Evolutionary conservation across 148 eudicot species (phyloP), one percentile per base, ranked within the genome.

Genomic region (Heliosperma pusillum): DNA sequence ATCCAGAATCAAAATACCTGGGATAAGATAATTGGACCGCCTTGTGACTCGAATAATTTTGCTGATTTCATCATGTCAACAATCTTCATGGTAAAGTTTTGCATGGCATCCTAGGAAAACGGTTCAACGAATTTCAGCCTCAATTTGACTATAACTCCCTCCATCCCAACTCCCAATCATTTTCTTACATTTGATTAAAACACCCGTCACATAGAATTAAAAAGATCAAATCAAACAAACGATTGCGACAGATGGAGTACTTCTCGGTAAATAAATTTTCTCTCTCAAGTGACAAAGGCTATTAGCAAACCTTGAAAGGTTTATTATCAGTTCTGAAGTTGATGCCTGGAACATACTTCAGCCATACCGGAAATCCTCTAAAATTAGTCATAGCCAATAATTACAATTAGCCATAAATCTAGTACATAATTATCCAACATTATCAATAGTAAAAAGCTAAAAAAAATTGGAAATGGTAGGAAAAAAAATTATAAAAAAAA

Each of bases 311-410:
- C 98, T 93, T 93, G 82, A 93, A 93, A 61, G 98, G 98, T 36
- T 73, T 88, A 84, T 93, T 93, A 71, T 93, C 82, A 64, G 98
- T 93, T 86, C 97, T 87, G 80, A 93, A 93, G 78, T 83, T 88
- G 78, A 93, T 89, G 10, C 98, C 98, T 3, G 91, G 97, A 76
- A 89, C 84, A 81, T 88, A 91, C 81, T 93, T 93, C 45, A 93
- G 81, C 98, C 98, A 93, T 66, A 93, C 94, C 66, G 98, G 98
- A 82, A 91, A 93, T 8, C 97, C 98, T 64, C 98, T 93, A 84
- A 74, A 78, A 79, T 29, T 56, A 17, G 73, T 21, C 57, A 69
- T 0, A 79, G 36, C 11, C 13, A 21, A 47, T 47, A 63, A n/a
- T 62, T 24, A 44, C 25, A 21, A 71, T 21, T 56, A 29, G 33